Base-by-base conservation (phyloP, 306 rosid genomes). In the Geum urbanum region DNA sequence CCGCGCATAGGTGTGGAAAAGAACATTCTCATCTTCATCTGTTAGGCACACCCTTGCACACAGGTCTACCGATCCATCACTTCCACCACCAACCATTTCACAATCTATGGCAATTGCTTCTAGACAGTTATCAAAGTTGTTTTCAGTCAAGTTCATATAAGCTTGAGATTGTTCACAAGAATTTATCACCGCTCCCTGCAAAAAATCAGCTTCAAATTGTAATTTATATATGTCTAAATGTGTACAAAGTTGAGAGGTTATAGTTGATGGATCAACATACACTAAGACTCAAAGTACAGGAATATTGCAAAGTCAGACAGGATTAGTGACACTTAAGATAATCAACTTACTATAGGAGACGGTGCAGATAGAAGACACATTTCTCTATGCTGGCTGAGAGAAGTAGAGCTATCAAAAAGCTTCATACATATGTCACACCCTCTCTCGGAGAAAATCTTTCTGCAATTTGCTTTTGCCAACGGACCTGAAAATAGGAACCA, bases 31-130 rank as follows among this genome's bases (percentile, higher is more conserved):
- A 18, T 89, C 85, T 84, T 83, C 90, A 71, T 89, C 97, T 39
- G 84, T 79, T 57, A 92, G 79, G 79, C 95, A 87, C 19, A 89
- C 86, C 73, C 94, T 80, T 73, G 86, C 96, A 83, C 97, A 92
- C 39, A 92, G 76, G 71, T 87, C 96, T 58, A 92, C 74, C 0
- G 95, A 67, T 70, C 96, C 97, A 83, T 92, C 97, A 79, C 83
- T 81, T 84, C 96, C 96, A 66, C 97, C 96, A 32, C 89, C 89
- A 78, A 86, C 91, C 95, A 92, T 92, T 83, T 89, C 96, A 78
- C 96, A 92, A 74, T 92, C 95, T 32, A 89, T 64, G 15, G 91
- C 87, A 78, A 89, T 66, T 63, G 94, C 94, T 78, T 77, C 74
- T 20, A 77, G 78, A 61, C 15, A 50, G 63, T 76, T 40, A 11